Conservation (phyloP, 306 rosid species). For the Fragaria nilgerrensis region DNA sequence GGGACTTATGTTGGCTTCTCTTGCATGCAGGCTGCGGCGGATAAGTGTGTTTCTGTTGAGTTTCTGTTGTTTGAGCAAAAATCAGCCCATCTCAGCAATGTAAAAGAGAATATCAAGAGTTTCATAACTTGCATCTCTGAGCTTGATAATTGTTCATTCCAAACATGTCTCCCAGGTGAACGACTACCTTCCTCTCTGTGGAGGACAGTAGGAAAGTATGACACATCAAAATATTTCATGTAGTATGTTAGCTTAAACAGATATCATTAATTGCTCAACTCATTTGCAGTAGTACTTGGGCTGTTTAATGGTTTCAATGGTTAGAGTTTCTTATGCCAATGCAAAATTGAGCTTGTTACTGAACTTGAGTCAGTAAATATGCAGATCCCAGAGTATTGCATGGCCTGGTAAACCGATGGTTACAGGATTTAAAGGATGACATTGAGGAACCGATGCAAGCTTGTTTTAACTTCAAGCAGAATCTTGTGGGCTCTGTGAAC, state of each 20-base stretch:
- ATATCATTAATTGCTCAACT: not conserved
- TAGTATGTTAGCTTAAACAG: not conserved
- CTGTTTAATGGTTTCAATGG: not conserved
- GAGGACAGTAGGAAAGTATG: not conserved
- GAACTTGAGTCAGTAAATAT: conserved; percentile 10
- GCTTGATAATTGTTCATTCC: conserved; percentile 68
- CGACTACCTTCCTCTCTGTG: not conserved
- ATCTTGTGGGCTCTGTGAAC: conserved; percentile 51
- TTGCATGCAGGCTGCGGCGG: conserved; percentile 58
- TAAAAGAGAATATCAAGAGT: conserved; percentile 43
- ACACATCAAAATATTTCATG: not conserved
- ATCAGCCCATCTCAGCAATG: conserved; percentile 52
- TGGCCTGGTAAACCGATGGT: conserved; percentile 60
- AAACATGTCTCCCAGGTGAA: conserved; percentile 52
- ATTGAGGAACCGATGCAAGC: conserved; percentile 55
- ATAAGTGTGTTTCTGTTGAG: conserved; percentile 64
- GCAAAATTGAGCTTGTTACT: not conserved
- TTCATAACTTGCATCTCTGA: conserved; percentile 41
- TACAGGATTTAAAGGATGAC: conserved; percentile 61
- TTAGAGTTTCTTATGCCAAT: not conserved
- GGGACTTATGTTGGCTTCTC: not conserved
- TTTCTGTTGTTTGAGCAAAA: conserved; percentile 64
- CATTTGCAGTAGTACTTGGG: conserved; percentile 1
- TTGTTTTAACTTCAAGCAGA: conserved; percentile 49
- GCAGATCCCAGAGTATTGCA: conserved; percentile 75